These are phyloP conservation scores for Mrakia gelida DNA, from an alignment of 768 basidiomycete species.

Conservation along the genomic window DNA sequence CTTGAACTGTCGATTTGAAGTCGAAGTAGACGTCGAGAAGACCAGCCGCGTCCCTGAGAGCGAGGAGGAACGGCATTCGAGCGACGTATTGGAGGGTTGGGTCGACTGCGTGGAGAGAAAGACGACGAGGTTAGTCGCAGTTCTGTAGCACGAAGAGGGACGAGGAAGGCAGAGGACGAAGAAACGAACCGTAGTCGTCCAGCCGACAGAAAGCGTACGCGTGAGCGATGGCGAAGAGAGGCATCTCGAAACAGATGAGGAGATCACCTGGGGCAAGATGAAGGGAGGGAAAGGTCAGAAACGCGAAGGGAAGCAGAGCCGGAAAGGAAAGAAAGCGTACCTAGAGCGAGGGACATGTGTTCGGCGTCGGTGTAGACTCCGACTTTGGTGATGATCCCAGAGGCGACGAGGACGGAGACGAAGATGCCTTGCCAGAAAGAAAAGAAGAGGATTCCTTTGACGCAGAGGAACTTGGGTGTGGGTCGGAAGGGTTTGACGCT, in stretches of 20 bases:
- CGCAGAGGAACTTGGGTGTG: constrained; percentile 94
- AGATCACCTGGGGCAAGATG: constrained; percentile 54
- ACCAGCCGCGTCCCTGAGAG: constrained; percentile 83
- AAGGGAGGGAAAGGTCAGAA: too few relatives aligned
- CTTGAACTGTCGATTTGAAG: constrained; percentile 70
- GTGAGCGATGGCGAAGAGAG: constrained; percentile 90
- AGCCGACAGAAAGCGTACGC: constrained; percentile 77
- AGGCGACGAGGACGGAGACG: constrained; percentile 82
- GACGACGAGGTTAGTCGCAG: too few relatives aligned
- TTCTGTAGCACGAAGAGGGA: background rate
- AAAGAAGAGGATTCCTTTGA: constrained; percentile 97
- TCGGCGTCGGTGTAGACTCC: constrained; percentile 32
- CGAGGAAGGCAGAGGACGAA: constrained; percentile 54
- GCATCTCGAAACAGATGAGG: constrained; percentile 95
- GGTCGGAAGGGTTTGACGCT: constrained; percentile 52
- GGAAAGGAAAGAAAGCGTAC: too few relatives aligned
- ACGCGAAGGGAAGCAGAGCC: too few relatives aligned
- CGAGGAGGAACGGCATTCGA: constrained; percentile 82
- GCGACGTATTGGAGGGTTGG: constrained; percentile 36
- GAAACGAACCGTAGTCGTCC: constrained; percentile 28
- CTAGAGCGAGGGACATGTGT: constrained; percentile 83
- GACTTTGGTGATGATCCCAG: constrained; percentile 62
- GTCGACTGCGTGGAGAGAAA: background rate
- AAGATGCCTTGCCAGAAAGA: constrained; percentile 94
- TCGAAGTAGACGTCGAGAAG: constrained; percentile 82